Evolutionary conservation across 2,329 filamentous ascomycete species (phyloP).

Genomic region (Fusarium robinianum): DNA sequence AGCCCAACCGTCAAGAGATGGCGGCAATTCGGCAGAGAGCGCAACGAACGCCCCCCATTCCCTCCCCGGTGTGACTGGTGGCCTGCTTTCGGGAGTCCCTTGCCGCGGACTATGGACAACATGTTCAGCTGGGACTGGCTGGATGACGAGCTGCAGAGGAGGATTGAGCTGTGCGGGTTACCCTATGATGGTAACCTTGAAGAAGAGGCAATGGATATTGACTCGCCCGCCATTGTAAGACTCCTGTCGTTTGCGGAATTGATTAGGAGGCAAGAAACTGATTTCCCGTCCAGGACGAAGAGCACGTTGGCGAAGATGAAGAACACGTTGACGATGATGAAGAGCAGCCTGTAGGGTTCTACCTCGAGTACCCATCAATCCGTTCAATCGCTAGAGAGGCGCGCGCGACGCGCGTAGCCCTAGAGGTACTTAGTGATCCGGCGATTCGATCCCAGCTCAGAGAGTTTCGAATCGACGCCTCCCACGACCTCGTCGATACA

Average conservation of each 20-base stretch:
- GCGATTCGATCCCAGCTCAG: neutral
- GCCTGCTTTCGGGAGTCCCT: neutral
- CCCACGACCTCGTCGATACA: neutral
- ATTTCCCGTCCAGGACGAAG: too few relatives aligned
- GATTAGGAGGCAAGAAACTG: too few relatives aligned
- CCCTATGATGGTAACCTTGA: neutral
- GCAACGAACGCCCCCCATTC: neutral
- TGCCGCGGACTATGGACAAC: neutral
- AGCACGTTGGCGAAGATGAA: neutral
- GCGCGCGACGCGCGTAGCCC: neutral
- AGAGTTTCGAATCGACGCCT: conserved; percentile 12
- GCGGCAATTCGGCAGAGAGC: neutral
- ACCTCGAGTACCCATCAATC: neutral
- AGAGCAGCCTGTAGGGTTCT: too few relatives aligned
- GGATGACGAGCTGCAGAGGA: neutral
- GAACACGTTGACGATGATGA: neutral
- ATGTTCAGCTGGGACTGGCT: conserved; percentile 1
- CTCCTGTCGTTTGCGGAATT: too few relatives aligned
- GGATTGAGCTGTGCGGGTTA: neutral
- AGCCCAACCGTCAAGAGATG: conserved; percentile 4
- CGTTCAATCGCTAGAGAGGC: neutral
- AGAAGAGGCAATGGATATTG: too few relatives aligned
- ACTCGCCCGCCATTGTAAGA: too few relatives aligned
- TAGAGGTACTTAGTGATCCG: neutral
- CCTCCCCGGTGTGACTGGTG: conserved; percentile 4